These are phyloP conservation scores for Firmiana major DNA, from an alignment of 345 rosid genomes.

Conservation along the genomic window DNA sequence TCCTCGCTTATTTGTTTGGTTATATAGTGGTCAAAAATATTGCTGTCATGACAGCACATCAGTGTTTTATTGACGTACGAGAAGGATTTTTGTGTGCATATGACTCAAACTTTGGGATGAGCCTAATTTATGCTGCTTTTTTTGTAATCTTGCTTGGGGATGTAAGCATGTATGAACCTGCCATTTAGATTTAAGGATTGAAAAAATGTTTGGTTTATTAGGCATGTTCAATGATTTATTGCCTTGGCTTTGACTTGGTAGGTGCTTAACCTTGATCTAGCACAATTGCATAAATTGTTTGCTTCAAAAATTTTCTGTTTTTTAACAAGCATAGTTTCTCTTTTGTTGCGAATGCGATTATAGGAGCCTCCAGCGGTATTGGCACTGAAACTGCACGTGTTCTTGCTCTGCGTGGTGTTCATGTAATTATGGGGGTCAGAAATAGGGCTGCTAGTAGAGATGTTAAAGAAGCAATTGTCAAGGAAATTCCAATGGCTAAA, in stretches of 20 bases:
- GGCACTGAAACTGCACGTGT: constrained; percentile 69
- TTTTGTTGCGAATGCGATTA: not conserved
- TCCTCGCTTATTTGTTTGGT: not conserved
- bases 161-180: not conserved
- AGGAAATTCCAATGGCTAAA: constrained; percentile 53
- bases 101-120: not conserved
- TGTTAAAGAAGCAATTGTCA: constrained; percentile 52
- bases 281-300: not conserved
- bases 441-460: constrained; percentile 53
- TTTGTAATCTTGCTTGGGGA: not conserved
- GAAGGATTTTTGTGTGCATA: not conserved
- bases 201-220: not conserved
- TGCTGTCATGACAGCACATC: not conserved
- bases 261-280: not conserved
- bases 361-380: constrained; percentile 84
- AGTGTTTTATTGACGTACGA: not conserved
- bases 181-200: not conserved
- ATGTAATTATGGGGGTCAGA: constrained; percentile 65
- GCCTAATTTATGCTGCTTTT: not conserved
- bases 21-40: not conserved
- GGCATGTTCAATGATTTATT: not conserved
- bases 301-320: not conserved
- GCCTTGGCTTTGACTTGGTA: not conserved
- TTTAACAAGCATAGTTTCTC: not conserved
- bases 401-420: constrained; percentile 73